phyloP scores from a whole-genome alignment of 2,329 filamentous ascomycete species.

The Remersonia thermophila region DNA sequence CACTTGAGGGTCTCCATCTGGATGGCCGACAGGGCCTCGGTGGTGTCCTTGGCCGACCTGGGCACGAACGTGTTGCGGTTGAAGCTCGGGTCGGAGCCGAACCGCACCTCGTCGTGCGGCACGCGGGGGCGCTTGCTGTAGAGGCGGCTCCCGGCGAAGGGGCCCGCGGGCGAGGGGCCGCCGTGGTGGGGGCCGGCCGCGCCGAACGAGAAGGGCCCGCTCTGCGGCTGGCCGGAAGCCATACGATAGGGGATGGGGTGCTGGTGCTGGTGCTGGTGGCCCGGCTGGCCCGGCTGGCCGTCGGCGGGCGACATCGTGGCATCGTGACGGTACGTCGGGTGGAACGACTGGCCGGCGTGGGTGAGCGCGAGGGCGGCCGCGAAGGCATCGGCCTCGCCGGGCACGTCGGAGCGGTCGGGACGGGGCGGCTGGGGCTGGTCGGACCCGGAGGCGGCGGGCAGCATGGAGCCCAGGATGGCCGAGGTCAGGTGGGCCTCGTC shows the following conservation, averaged over 20 bases:
- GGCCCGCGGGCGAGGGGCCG: conserved; percentile 21
- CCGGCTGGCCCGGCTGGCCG: no score
- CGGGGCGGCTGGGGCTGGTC: neutral
- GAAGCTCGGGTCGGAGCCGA: conserved; percentile 59
- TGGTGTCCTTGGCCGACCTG: conserved; percentile 42
- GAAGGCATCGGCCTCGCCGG: neutral
- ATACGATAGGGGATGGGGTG: no score
- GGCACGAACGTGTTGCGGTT: conserved; percentile 45
- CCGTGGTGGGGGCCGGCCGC: no score
- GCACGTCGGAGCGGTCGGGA: neutral
- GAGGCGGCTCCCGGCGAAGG: conserved; percentile 20
- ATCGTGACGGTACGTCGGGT: no score
- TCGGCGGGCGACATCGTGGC: no score
- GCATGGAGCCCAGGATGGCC: no score
- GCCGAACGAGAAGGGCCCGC: no score
- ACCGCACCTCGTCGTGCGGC: conserved; percentile 42
- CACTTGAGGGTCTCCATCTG: conserved; percentile 45
- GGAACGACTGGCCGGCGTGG: no score
- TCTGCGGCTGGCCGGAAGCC: no score
- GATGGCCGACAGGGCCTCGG: conserved; percentile 42
- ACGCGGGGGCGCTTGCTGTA: conserved; percentile 11
- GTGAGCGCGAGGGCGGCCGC: no score
- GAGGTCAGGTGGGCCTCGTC: neutral
- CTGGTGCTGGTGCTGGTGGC: no score
- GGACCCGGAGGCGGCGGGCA: no score